Evolutionary conservation across 345 rosid species (phyloP).

Genomic region (Cochlearia excelsa): DNA sequence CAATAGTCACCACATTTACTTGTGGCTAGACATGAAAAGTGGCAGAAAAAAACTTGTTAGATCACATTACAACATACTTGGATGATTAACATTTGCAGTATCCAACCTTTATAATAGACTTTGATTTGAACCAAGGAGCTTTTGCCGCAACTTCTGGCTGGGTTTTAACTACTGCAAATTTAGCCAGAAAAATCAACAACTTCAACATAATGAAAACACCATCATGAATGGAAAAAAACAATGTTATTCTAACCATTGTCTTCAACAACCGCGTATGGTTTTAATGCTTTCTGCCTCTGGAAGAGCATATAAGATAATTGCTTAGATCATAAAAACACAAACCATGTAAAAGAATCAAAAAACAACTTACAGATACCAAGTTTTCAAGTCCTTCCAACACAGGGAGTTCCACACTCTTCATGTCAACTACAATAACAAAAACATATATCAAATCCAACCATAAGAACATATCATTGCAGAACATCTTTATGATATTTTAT

Average conservation of each 20-base stretch:
- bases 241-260: conserved; percentile 47
- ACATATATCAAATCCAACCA: conserved; percentile 3
- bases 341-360: not conserved
- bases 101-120: conserved; percentile 58
- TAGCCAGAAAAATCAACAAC: conserved; percentile 19
- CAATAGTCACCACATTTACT: conserved; percentile 70
- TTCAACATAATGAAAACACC: not conserved
- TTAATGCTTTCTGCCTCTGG: conserved; percentile 44
- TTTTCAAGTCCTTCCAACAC: conserved; percentile 58
- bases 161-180: conserved; percentile 41
- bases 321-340: not conserved
- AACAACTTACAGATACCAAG: conserved; percentile 25
- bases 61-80: not conserved
- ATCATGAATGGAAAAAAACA: not conserved
- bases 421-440: conserved; percentile 37
- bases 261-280: conserved; percentile 30
- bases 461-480: not conserved
- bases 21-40: conserved; percentile 43
- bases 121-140: conserved; percentile 55
- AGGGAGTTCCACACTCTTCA: conserved; percentile 53
- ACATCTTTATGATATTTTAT: not conserved
- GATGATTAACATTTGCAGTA: not conserved
- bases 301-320: conserved; percentile 1
- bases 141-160: conserved; percentile 38
- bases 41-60: not conserved